Percentiles rank a stretch among this genome's conserved stretches.
These are phyloP conservation scores for Petrea volubilis DNA, from an alignment of 257 asterid species.

Conservation along the genomic window DNA sequence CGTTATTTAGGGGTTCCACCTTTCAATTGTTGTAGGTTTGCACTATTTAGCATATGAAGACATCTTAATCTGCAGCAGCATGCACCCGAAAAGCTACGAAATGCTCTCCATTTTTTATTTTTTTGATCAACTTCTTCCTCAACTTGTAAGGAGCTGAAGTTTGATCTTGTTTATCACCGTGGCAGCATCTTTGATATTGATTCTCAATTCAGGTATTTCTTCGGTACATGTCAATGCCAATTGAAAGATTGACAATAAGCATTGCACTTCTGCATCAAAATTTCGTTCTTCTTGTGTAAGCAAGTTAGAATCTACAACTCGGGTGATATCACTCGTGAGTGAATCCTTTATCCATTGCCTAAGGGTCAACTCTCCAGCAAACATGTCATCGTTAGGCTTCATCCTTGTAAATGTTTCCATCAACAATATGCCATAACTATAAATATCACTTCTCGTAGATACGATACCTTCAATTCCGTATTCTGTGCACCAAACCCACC, in stretches of 20 bases:
- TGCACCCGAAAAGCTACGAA: too few relatives aligned
- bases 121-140: not conserved
- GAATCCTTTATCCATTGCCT: constrained; percentile 34
- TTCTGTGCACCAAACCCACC: constrained; percentile 27
- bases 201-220: constrained; percentile 16
- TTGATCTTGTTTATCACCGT: constrained; percentile 21
- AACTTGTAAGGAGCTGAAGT: constrained; percentile 11
- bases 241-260: constrained; percentile 29
- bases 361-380: constrained; percentile 28
- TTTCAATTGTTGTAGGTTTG: too few relatives aligned
- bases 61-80: too few relatives aligned
- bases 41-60: too few relatives aligned
- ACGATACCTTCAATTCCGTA: constrained; percentile 48
- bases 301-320: constrained; percentile 31
- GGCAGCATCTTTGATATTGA: constrained; percentile 31
- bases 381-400: constrained; percentile 38
- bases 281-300: constrained; percentile 9
- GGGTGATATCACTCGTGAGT: not conserved
- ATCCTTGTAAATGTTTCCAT: constrained; percentile 42
- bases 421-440: constrained; percentile 40
- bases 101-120: not conserved
- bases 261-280: constrained; percentile 18
- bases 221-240: constrained; percentile 27
- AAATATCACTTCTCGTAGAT: constrained; percentile 40
- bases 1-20: too few relatives aligned